These are phyloP conservation scores for Penicillium paxilli DNA, from an alignment of 495 filamentous ascomycete genomes.

Conservation along the genomic window DNA sequence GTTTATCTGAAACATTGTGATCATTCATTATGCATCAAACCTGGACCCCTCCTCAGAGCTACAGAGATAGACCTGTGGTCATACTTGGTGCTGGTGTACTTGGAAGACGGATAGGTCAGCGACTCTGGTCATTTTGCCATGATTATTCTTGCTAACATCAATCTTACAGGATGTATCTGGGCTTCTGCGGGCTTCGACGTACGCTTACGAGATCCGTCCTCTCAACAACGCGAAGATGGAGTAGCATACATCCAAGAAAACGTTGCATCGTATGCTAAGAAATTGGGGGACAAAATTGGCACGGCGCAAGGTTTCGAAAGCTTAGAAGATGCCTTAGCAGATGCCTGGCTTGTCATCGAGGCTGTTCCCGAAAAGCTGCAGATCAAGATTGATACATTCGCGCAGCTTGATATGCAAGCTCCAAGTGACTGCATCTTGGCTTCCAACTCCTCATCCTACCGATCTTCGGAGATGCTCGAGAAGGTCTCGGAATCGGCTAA, in stretches of 20 bases:
- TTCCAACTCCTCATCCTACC: constrained; percentile 52
- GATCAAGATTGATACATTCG: constrained; percentile 52
- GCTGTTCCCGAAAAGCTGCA: constrained; percentile 53
- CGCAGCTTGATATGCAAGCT: constrained; percentile 41
- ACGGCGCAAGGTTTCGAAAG: constrained; percentile 28
- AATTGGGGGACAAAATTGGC: constrained; percentile 29
- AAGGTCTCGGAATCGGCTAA: constrained; percentile 36
- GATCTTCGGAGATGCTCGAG: constrained; percentile 43
- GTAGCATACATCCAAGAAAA: constrained; percentile 40
- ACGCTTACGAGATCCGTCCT: constrained; percentile 40
- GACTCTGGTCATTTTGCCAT: too few relatives aligned
- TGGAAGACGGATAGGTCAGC: constrained; percentile 40
- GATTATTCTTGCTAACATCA: not conserved
- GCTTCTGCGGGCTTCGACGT: constrained; percentile 44
- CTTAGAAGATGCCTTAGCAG: constrained; percentile 34
- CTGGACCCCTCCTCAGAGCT: constrained; percentile 35
- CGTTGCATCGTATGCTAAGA: constrained; percentile 29
- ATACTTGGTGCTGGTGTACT: constrained; percentile 50
- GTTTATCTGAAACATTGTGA: not conserved
- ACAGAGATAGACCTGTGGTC: constrained; percentile 37
- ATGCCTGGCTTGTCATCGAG: constrained; percentile 54
- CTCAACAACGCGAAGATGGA: constrained; percentile 31
- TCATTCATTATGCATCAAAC: constrained; percentile 2
- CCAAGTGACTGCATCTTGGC: constrained; percentile 51
- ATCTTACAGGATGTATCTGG: constrained; percentile 33